Base-by-base conservation (phyloP, 441 rosid species). In the Geranium incanum region DNA sequence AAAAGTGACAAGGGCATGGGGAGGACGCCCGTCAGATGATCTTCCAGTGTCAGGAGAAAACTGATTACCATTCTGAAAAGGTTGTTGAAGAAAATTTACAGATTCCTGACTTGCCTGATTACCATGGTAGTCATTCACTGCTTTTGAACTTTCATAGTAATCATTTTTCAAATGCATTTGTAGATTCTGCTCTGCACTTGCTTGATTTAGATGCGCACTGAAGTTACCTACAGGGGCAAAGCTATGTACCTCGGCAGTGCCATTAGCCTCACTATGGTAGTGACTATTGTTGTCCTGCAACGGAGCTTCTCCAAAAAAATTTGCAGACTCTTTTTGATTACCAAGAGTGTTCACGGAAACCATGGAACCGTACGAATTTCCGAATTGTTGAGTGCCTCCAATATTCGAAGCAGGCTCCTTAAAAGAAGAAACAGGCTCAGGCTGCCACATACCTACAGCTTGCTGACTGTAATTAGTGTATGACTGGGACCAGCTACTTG, bases 21-120 rank as follows among this genome's bases (percentile, higher is more conserved):
- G 86, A 72, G 98, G 99, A 73, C 99, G 98, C 60, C 96, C 95
- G 78, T 89, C 96, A 72, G 98, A 81, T 68, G 96, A 88, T 81
- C 88, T 86, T 71, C 86, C 92, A 0, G 68, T 37, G 77, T 68
- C 75, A 57, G 87, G 79, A 67, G 65, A 60, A 84, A 85, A 85
- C 76, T 80, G 85, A 78, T 84, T 85, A 77, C 74, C 81, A 70
- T 78, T 77, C 78, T 82, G 89, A 81, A 81, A 78, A 12, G 89
- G 74, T 70, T 87, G 87, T 64, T 79, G 90, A 63, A 80, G 6
- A 72, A 66, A 68, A 77, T 57, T 81, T 73, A 50, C 77, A 38
- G 80, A 68, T 37, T 86, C 77, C 85, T 88, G 90, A 71, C 74
- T 81, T 41, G 48, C 9, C 48, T 41, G 48, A 11, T 41, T 6